phyloP scores from a whole-genome alignment of 2,329 filamentous ascomycete genomes.

The Aspergillus unguis region DNA sequence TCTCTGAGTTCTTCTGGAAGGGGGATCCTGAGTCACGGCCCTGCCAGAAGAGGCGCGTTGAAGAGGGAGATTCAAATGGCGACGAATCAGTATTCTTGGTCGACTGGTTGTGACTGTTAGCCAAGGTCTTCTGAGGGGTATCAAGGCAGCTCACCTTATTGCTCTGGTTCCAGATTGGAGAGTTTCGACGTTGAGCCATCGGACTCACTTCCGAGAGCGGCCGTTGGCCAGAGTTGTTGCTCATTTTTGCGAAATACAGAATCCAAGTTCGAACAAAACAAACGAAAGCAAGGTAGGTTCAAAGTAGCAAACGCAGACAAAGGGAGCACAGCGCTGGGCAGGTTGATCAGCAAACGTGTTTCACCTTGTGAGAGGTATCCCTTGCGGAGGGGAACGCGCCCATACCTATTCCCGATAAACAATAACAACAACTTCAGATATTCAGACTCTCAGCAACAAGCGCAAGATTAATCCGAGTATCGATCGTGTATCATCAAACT shows the following conservation, averaged over 20 bases:
- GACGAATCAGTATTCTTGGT: constrained; percentile 70
- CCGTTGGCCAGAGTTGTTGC: constrained; percentile 58
- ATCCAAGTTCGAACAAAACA: constrained; percentile 3
- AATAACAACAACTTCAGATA: constrained; percentile 15
- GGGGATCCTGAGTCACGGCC: constrained; percentile 66
- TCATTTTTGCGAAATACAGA: constrained; percentile 53
- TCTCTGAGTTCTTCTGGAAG: constrained; percentile 65
- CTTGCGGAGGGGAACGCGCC: constrained; percentile 20
- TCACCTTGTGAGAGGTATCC: constrained; percentile 15
- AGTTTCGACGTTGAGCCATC: constrained; percentile 83
- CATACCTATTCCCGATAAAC: constrained; percentile 22
- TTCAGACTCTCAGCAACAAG: background rate
- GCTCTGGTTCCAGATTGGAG: constrained; percentile 79
- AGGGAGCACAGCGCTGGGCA: constrained; percentile 15
- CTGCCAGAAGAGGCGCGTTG: constrained; percentile 90
- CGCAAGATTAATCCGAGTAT: constrained; percentile 1
- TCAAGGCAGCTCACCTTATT: constrained; percentile 57
- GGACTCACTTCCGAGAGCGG: constrained; percentile 87
- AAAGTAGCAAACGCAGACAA: constrained; percentile 15
- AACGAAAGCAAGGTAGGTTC: constrained; percentile 7
- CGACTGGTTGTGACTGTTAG: constrained; percentile 56
- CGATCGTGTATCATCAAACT: constrained; percentile 14
- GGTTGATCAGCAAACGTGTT: constrained; percentile 16
- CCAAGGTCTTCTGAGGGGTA: background rate
- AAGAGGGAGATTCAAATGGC: constrained; percentile 61